These are phyloP conservation scores for Kodamaea fukazawae DNA, from an alignment of 805 yeast species.

Conservation along the genomic window DNA sequence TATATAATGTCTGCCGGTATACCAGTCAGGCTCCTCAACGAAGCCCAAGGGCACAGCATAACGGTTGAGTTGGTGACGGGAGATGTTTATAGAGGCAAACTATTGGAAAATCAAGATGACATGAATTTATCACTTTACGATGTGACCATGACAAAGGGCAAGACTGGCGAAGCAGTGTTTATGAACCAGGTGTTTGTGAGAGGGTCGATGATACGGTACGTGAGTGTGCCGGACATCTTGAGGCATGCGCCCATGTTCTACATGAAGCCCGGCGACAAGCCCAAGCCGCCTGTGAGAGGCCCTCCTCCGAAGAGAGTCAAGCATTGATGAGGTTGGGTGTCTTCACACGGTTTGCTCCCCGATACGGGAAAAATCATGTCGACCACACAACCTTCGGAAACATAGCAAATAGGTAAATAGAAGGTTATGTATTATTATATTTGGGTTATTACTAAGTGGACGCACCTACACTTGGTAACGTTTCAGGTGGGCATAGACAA, in stretches of 20 bases:
- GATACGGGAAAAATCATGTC: too few species aligned
- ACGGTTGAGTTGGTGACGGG: slow-evolving; percentile 84
- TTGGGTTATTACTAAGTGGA: too few species aligned
- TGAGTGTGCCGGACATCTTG: slow-evolving; percentile 85
- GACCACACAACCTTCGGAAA: too few species aligned
- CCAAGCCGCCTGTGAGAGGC: slow-evolving; percentile 63
- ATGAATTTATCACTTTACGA: slow-evolving; percentile 89
- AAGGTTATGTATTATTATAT: too few species aligned
- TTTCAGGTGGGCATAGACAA: too few species aligned
- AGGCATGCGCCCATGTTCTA: slow-evolving; percentile 86
- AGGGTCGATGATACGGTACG: slow-evolving; percentile 84
- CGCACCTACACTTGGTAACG: too few species aligned
- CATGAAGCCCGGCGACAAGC: slow-evolving; percentile 53
- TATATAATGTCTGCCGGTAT: slow-evolving; percentile 62
- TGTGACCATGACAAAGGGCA: slow-evolving; percentile 66
- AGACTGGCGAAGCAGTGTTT: slow-evolving; percentile 69
- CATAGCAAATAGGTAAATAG: too few species aligned
- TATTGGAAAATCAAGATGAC: slow-evolving; percentile 84
- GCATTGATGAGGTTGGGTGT: slow-evolving; percentile 12
- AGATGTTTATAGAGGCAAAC: slow-evolving; percentile 82
- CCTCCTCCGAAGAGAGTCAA: slow-evolving; percentile 38
- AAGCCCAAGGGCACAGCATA: slow-evolving; percentile 84
- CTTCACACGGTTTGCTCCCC: not conserved
- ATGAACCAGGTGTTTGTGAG: slow-evolving; percentile 85
- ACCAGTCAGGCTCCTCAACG: slow-evolving; percentile 83